Percentiles rank a stretch among this genome's conserved stretches.
Evolutionary conservation across 768 basidiomycete genomes (phyloP).

Genomic region (Flagelloscypha sp.): DNA sequence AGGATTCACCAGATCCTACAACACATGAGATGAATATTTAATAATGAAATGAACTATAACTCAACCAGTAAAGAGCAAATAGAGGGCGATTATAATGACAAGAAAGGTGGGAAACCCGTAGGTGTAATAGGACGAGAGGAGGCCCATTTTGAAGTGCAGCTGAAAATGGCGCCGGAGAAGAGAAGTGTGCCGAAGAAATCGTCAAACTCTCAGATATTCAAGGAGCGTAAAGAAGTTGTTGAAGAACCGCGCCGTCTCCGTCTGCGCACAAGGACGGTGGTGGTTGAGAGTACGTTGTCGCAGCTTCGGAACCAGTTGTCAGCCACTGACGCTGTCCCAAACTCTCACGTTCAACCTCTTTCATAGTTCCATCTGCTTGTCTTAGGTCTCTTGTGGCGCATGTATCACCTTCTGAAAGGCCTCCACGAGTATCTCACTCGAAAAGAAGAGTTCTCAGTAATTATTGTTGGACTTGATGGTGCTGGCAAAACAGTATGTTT

Average conservation of each 20-base stretch:
- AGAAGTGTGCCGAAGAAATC: no score
- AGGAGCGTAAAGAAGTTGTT: conserved; percentile 2
- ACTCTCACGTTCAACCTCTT: background rate
- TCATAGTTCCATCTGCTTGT: conserved; percentile 6
- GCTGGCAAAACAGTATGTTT: conserved; percentile 84
- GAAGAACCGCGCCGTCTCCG: no score
- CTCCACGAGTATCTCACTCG: conserved; percentile 86
- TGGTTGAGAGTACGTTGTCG: no score
- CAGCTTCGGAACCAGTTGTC: no score
- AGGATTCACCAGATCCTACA: conserved; percentile 78
- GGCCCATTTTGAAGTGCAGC: no score
- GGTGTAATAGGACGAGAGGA: conserved; percentile 47
- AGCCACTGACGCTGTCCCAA: no score
- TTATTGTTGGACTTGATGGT: conserved; percentile 89
- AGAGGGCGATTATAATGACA: conserved; percentile 61
- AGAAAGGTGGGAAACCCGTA: conserved; percentile 65
- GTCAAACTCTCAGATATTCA: no score
- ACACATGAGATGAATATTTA: conserved; percentile 6
- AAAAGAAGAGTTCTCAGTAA: conserved; percentile 87
- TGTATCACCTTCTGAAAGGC: conserved; percentile 94
- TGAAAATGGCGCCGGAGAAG: no score
- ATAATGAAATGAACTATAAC: conserved; percentile 11
- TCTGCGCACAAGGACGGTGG: no score
- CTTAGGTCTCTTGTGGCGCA: no score
- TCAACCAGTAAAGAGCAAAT: conserved; percentile 86